Evolutionary conservation across 83 land plant species (phyloP), one percentile per base, ranked within the genome.

Genomic region (Larix sibirica): DNA sequence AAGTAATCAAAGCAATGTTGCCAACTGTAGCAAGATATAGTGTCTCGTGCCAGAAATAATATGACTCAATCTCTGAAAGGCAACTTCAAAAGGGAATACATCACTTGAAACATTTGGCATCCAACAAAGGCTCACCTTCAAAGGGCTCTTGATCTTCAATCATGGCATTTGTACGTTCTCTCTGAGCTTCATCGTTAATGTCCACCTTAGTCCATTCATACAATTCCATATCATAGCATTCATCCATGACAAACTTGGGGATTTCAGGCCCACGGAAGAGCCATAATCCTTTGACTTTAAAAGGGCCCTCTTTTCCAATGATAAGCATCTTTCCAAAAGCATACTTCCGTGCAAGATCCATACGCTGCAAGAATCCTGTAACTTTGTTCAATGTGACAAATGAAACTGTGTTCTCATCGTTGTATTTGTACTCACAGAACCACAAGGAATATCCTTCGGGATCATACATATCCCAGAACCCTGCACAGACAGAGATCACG

Each of bases 381-480:
- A 97, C 98, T 84, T 97, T 97, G 90, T 97, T 97, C 94, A 97
- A 33, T 1, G 99, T 97, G 5, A 97, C 97, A 85, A 90, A 97
- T 0, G 98, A 92, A 4, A 97, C 98, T 0, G 94, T 91, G 84
- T 97, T 97, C 90, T 97, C 99, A 20, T 97, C 94, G 82, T 97
- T 91, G 91, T 91, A 94, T 83, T 97, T 97, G 93, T 94, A 97
- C 59, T 97, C 95, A 81, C 99, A 95, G 89, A 95, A 97, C 99
- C 99, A 97, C 71, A 97, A 83, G 17, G 99, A 97, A 86, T 97
- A 97, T 4, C 99, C 99, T 78, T 97, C 98, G 14, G 98, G 94
- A 73, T 97, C 98, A 80, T 88, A 97, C 99, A 97, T 97, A 80
- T 97, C 98, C 99, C 99, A 97, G 81, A 97, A 97, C 36, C 98